phyloP scores from a whole-genome alignment of 768 basidiomycete species.

The Boletellus ananiceps region DNA sequence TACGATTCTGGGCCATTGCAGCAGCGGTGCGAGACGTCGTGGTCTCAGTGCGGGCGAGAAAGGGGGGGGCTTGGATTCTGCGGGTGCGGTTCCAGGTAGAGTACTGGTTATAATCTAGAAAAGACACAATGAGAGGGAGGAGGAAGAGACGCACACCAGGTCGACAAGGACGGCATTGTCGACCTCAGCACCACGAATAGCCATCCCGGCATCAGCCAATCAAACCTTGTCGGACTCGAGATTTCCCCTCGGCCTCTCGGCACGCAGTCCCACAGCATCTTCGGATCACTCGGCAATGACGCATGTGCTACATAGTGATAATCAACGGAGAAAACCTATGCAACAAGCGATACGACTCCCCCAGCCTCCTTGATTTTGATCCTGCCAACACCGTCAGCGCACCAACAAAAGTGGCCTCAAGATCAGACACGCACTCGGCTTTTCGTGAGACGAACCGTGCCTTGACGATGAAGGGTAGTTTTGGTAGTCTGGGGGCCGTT shows the following conservation, averaged over 20 bases:
- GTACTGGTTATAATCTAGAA: slow-evolving; percentile 47
- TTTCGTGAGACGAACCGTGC: slow-evolving; percentile 89
- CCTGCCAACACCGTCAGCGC: slow-evolving; percentile 30
- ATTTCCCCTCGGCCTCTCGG: slow-evolving; percentile 5
- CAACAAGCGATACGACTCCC: slow-evolving; percentile 89
- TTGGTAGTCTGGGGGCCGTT: slow-evolving; percentile 58
- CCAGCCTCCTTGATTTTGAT: slow-evolving; percentile 89
- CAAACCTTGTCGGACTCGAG: background rate
- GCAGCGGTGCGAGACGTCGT: slow-evolving; percentile 44
- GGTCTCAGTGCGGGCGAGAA: slow-evolving; percentile 48
- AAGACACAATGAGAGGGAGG: background rate
- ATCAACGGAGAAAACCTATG: slow-evolving; percentile 45
- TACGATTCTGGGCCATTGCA: slow-evolving; percentile 43
- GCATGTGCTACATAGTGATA: background rate
- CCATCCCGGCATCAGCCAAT: background rate
- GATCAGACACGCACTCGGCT: slow-evolving; percentile 58
- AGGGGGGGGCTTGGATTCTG: slow-evolving; percentile 47
- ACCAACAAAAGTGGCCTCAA: slow-evolving; percentile 14
- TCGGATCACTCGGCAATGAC: background rate
- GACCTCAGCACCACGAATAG: slow-evolving; percentile 1
- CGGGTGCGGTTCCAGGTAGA: slow-evolving; percentile 56
- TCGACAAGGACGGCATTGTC: slow-evolving; percentile 31
- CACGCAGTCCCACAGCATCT: background rate
- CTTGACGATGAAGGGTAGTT: slow-evolving; percentile 95
- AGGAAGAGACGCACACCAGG: slow-evolving; percentile 35